These are phyloP conservation scores for Phytophthora brassicae DNA, from an alignment of 352 stramenopile species.

Conservation along the genomic window DNA sequence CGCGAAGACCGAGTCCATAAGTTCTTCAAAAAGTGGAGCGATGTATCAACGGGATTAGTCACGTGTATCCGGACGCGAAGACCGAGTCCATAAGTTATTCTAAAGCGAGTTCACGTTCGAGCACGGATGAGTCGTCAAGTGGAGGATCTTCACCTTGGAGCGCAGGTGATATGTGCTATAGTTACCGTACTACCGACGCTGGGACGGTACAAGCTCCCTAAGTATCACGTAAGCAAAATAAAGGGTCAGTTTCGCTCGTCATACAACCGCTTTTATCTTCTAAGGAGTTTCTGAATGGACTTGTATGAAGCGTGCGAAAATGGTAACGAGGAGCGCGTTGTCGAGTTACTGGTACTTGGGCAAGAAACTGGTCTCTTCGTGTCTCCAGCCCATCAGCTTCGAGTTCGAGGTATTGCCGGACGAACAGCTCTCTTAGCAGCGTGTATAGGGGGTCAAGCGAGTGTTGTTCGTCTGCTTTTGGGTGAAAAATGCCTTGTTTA, in stretches of 20 bases:
- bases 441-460: constrained; percentile 67
- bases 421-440: constrained; percentile 64
- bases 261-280: constrained; percentile 1
- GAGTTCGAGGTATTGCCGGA: constrained; percentile 45
- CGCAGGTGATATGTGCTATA: constrained; percentile 37
- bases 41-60: constrained; percentile 91
- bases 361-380: constrained; percentile 8
- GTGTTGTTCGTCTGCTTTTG: constrained; percentile 63
- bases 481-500: constrained; percentile 61
- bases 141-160: constrained; percentile 10
- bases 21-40: constrained; percentile 57
- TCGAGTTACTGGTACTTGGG: constrained; percentile 67
- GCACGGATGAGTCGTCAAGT: constrained; percentile 7
- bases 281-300: constrained; percentile 52
- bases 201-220: constrained; percentile 1
- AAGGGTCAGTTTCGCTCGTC: constrained; percentile 18
- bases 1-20: constrained; percentile 17
- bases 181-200: constrained; percentile 13
- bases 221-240: constrained; percentile 1
- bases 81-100: constrained; percentile 16
- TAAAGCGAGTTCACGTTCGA: constrained; percentile 2
- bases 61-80: constrained; percentile 31
- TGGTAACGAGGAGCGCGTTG: constrained; percentile 80
- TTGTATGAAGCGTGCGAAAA: constrained; percentile 82
- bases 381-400: constrained; percentile 21